Evolutionary conservation across 225 moss, liverwort and hornwort genomes (phyloP).

Genomic region (Marchantia polymorpha): DNA sequence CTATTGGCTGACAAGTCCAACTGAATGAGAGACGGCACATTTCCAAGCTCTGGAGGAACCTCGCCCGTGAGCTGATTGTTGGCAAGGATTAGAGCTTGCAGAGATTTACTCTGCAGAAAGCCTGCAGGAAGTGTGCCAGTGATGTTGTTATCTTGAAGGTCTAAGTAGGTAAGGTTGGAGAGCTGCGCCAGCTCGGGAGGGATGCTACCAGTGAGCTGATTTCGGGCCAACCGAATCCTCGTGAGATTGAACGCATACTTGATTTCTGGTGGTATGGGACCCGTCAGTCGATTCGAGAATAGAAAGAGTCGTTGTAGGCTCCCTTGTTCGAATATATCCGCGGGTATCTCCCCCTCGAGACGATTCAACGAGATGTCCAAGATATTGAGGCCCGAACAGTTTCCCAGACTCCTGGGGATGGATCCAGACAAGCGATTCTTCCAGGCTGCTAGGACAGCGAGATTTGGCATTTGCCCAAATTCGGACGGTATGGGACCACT

Average conservation of each 20-base stretch:
- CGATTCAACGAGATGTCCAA: constrained; percentile 5
- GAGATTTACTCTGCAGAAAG: constrained; percentile 26
- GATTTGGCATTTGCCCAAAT: neutral
- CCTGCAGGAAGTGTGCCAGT: constrained; percentile 4
- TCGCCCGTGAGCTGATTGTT: constrained; percentile 6
- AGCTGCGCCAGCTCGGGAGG: constrained; percentile 13
- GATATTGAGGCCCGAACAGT: constrained; percentile 6
- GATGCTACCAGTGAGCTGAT: constrained; percentile 16
- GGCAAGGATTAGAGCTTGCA: constrained; percentile 19
- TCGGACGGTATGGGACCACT: constrained; percentile 6
- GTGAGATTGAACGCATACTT: neutral
- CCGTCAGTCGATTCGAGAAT: constrained; percentile 17
- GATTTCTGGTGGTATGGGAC: constrained; percentile 20
- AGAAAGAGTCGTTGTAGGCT: constrained; percentile 11
- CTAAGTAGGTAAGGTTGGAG: constrained; percentile 6
- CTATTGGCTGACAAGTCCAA: constrained; percentile 15
- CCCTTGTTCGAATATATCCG: constrained; percentile 9
- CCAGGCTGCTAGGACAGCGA: neutral
- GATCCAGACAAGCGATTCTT: constrained; percentile 8
- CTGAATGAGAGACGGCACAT: neutral
- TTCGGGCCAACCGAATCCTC: neutral
- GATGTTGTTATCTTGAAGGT: constrained; percentile 15
- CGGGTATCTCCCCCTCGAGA: constrained; percentile 21
- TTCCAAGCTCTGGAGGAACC: constrained; percentile 12
- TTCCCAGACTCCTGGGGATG: constrained; percentile 6